Base-by-base conservation (phyloP, 1,284 basidiomycete genomes). In the Apiotrichum veenhuisii region DNA sequence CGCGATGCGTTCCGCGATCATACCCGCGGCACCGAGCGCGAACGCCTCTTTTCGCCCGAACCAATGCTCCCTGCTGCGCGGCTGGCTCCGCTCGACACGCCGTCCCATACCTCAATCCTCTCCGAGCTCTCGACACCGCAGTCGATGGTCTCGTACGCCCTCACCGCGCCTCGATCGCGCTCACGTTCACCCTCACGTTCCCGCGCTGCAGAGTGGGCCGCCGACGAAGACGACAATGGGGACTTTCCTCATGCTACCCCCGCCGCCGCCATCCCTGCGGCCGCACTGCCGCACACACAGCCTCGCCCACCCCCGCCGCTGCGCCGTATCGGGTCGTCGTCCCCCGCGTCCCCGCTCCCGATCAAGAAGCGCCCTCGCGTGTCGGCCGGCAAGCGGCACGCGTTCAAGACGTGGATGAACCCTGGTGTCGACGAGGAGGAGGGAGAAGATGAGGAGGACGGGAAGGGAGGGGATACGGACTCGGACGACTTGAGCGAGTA, bases 401-500 rank as follows among this genome's bases (percentile, higher is more conserved):
- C 50, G 44, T 43, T 22, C 34, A 27, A 2, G 22, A 44, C 25
- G 15, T 2, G 18, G 18, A 17, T 30, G 41, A 0, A 36, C 34
- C 27, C n/a, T n/a, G 36, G 1, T 5, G 8, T 41, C 23, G 15
- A 9, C 34, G 1, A 30, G 2, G 33, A 50, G 36, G 33, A n/a
- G 34, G 18, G 20, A 22, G 30, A 47, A 26, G 48, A 40, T 23
- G 51, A 60, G n/a, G 41, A 47, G 20, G 52, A 51, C 20, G 55
- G 52, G 5, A 50, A 48, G 5, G 38, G 15, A 3, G 55, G 27
- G 44, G 34, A 22, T 25, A 58, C 57, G 20, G 59, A 55, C 33
- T 60, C 62, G 2, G 60, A 61, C n/a, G 63, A 56, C 14, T 49
- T 68, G 26, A 62, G 58, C 5, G 67, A 66, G 22, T 65, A 69